Base-by-base conservation (phyloP, 2,329 filamentous ascomycete genomes). In the Ophiostoma sp. region DNA sequence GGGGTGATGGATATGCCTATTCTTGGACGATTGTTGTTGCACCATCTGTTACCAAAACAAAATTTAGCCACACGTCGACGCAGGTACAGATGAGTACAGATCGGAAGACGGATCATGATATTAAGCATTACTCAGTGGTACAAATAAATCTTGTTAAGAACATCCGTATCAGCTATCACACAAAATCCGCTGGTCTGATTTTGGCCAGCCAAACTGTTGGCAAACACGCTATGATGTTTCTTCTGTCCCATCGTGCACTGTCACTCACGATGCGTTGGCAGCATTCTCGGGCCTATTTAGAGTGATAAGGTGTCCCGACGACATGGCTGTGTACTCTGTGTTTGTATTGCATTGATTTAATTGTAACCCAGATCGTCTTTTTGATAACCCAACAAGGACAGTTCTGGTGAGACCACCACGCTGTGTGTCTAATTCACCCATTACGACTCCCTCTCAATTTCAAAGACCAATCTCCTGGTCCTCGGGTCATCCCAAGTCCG, bases 401-500 rank as follows among this genome's bases (percentile, higher is more conserved):
- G 8, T 7, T 28, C 36, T 25, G 61, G 61, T 22, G 61, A 45
- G 19, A 19, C 15, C 42, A 6, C 3, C 6, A 48, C 42, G 19
- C 22, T 28, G 50, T 55, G 8, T 6, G 4, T 33, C 15, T 33
- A 0, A 6, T 52, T 28, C 19, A 8, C 6, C 55, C 33, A 36
- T 36, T 33, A 31, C 28, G 25, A 12, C 15, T 68, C 33, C 61
- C 72, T 73, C 68, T 74, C 72, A 72, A 79, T 71, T 50, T 76
- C 74, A 61, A 76, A 77, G 33, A 76, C 19, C 70, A 78, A 63
- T 19, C 72, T 69, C 17, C 75, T 75, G 17, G 76, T 77, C 36
- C 63, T 75, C 1, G 75, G 75, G 42, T 78, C 77, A 71, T 78
- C 77, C 78, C 78, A 80, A 0, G 68, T 75, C 52, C 76, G 72